These are phyloP conservation scores for Exobasidium rhododendri DNA, from an alignment of 1,284 basidiomycete species.

Conservation along the genomic window DNA sequence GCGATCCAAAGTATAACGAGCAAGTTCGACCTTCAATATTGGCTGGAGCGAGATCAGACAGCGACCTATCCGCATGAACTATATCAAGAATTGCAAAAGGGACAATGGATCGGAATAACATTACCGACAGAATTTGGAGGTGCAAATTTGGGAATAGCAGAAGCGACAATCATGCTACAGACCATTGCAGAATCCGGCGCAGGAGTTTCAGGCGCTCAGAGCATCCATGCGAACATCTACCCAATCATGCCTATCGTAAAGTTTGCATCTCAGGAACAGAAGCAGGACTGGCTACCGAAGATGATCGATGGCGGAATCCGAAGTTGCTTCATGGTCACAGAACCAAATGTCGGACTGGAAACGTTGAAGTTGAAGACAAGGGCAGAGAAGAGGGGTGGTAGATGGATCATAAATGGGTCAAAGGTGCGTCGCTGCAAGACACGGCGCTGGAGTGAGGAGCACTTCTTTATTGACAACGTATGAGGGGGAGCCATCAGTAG, in stretches of 20 bases:
- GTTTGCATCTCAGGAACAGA: constrained; percentile 37
- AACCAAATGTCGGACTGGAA: constrained; percentile 53
- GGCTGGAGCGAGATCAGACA: constrained; percentile 27
- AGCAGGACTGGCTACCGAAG: constrained; percentile 49
- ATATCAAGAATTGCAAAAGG: constrained; percentile 26
- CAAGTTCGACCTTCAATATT: constrained; percentile 33
- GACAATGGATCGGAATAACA: constrained; percentile 35
- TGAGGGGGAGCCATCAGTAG: constrained; percentile 8
- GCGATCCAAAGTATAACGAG: constrained; percentile 26
- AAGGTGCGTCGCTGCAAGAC: constrained; percentile 30
- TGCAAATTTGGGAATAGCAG: constrained; percentile 53
- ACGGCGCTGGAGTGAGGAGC: neutral
- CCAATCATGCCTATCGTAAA: constrained; percentile 39
- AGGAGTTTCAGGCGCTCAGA: constrained; percentile 30
- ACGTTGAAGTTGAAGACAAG: constrained; percentile 52
- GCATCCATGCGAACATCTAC: constrained; percentile 42
- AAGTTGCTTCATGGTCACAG: constrained; percentile 56
- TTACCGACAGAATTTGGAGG: constrained; percentile 48
- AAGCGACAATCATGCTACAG: constrained; percentile 57
- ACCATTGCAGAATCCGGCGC: constrained; percentile 56
- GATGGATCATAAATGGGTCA: constrained; percentile 49
- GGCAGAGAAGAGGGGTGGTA: constrained; percentile 31
- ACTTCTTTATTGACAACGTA: neutral
- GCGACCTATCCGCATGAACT: constrained; percentile 36
- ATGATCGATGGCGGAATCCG: constrained; percentile 54